A percentile compares a stretch with the other conserved stretches of the same genome.
phyloP scores from a whole-genome alignment of 345 rosid genomes.

The Iberis pinnata region DNA sequence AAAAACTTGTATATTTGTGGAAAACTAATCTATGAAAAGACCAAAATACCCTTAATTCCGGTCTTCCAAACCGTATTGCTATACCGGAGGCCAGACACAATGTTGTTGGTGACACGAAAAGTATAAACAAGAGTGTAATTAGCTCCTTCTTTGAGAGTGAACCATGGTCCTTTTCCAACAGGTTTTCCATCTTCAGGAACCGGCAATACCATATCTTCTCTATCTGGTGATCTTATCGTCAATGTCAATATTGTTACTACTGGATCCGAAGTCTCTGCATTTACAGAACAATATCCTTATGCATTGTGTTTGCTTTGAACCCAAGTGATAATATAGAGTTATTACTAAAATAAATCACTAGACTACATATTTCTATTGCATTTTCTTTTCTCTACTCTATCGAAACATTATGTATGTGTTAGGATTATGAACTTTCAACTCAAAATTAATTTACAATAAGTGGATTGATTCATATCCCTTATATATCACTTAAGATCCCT shows the following conservation, averaged over 20 bases:
- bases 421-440: too few species aligned
- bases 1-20: not conserved
- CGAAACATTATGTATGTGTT: too few species aligned
- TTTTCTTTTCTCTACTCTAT: too few species aligned
- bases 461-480: too few species aligned
- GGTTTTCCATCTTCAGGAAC: conserved; percentile 57
- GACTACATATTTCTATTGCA: too few species aligned
- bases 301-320: too few species aligned
- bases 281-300: too few species aligned
- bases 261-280: conserved; percentile 71
- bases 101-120: conserved; percentile 76
- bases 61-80: conserved; percentile 77
- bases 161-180: conserved; percentile 62
- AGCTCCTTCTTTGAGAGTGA: conserved; percentile 83
- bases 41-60: conserved; percentile 49
- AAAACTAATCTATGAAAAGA: not conserved
- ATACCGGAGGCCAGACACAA: conserved; percentile 78
- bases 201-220: conserved; percentile 63
- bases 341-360: too few species aligned
- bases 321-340: too few species aligned
- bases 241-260: conserved; percentile 70
- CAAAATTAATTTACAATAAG: too few species aligned
- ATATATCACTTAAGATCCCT: too few species aligned
- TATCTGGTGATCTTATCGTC: conserved; percentile 56
- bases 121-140: conserved; percentile 56